These are phyloP conservation scores for Dactylellina drechsleri DNA, from an alignment of 2,329 filamentous ascomycete genomes.

Conservation along the genomic window DNA sequence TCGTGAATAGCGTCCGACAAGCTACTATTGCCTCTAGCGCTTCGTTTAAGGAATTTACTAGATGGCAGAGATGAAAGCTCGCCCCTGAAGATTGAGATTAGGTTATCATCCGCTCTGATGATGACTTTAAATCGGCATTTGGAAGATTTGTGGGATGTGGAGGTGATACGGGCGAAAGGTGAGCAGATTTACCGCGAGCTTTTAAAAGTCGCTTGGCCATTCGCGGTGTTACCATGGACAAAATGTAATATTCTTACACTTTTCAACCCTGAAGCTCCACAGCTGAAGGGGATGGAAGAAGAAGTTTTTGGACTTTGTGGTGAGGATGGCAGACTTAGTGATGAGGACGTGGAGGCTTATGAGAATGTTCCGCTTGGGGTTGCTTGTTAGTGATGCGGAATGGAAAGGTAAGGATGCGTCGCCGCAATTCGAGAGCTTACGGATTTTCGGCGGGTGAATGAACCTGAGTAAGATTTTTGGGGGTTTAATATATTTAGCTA, in stretches of 20 bases:
- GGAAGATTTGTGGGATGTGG: background rate
- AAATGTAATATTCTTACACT: background rate
- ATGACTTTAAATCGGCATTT: background rate
- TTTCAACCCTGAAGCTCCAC: background rate
- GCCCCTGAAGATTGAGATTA: background rate
- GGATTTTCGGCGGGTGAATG: too few species aligned
- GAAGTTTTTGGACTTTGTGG: background rate
- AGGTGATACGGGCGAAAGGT: background rate
- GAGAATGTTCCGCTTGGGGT: background rate
- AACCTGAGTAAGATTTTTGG: too few species aligned
- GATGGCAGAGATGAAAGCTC: background rate
- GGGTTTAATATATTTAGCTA: too few species aligned
- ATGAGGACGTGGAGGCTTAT: background rate
- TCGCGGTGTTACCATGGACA: background rate
- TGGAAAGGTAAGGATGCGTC: too few species aligned
- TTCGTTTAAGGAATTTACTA: background rate
- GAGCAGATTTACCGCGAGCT: background rate
- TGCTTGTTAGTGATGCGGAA: too few species aligned
- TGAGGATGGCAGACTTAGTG: background rate
- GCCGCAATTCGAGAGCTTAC: too few species aligned
- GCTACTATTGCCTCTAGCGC: slow-evolving; percentile 11
- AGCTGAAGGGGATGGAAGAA: background rate
- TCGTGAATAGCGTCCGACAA: background rate
- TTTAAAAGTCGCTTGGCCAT: slow-evolving; percentile 8
- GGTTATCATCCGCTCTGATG: background rate